A percentile compares a stretch with the other conserved stretches of the same genome.
phyloP scores from a whole-genome alignment of 2,329 filamentous ascomycete genomes.

The Rutstroemia sp. region DNA sequence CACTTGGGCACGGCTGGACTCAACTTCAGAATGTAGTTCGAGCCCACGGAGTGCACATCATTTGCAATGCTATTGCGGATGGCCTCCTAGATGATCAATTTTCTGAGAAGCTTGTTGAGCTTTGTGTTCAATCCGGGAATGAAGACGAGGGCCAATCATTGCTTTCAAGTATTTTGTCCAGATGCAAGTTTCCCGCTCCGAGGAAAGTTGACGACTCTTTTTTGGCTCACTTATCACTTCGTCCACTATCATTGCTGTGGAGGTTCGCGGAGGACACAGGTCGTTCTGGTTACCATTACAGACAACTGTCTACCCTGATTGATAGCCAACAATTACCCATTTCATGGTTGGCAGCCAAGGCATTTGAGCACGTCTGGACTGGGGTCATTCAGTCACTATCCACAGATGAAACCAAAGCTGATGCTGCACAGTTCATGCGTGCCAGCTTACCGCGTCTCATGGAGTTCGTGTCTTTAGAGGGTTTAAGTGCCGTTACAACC shows the following conservation, averaged over 20 bases:
- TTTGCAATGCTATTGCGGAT: slow-evolving; percentile 36
- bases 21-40: slow-evolving; percentile 39
- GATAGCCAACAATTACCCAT: slow-evolving; percentile 30
- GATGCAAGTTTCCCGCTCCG: slow-evolving; percentile 32
- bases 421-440: slow-evolving; percentile 33
- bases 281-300: slow-evolving; percentile 31
- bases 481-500: neutral
- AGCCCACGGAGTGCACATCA: slow-evolving; percentile 38
- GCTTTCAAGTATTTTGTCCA: slow-evolving; percentile 30
- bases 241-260: slow-evolving; percentile 31
- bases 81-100: slow-evolving; percentile 37
- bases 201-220: slow-evolving; percentile 23
- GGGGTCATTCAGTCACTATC: slow-evolving; percentile 32
- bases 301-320: slow-evolving; percentile 33
- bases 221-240: slow-evolving; percentile 20
- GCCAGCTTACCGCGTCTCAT: slow-evolving; percentile 29
- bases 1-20: slow-evolving; percentile 36
- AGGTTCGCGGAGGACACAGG: slow-evolving; percentile 30
- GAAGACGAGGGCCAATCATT: slow-evolving; percentile 36
- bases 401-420: slow-evolving; percentile 25
- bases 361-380: slow-evolving; percentile 37
- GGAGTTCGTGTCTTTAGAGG: neutral
- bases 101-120: slow-evolving; percentile 34
- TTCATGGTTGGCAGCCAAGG: slow-evolving; percentile 38
- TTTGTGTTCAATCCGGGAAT: slow-evolving; percentile 34